Evolutionary conservation across 140 eudicot species (phyloP).

Genomic region (Senecio squalidus): DNA sequence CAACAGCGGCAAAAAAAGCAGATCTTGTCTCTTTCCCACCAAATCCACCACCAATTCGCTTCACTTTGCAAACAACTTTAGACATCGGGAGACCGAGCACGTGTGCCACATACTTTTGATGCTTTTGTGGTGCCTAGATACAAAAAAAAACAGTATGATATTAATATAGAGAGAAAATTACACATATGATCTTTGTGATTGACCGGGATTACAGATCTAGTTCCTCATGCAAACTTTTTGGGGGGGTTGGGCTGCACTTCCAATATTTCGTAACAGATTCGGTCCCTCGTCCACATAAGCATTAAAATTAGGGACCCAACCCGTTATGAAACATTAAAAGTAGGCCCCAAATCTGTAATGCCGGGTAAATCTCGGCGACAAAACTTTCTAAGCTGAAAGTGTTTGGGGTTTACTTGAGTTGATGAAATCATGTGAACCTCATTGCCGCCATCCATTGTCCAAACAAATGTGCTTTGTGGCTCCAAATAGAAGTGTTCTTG

Average conservation of each 20-base stretch:
- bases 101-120: slow-evolving; percentile 82
- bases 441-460: slow-evolving; percentile 91
- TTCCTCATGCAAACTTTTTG: too few relatives aligned
- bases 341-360: too few relatives aligned
- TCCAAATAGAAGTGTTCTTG: slow-evolving; percentile 96
- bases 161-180: neutral
- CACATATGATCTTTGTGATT: neutral
- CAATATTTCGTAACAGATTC: too few relatives aligned
- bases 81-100: slow-evolving; percentile 99
- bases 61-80: slow-evolving; percentile 90
- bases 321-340: too few relatives aligned
- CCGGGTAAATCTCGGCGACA: too few relatives aligned
- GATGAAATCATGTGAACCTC: slow-evolving; percentile 98
- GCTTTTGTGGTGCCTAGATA: slow-evolving; percentile 88
- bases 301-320: too few relatives aligned
- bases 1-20: slow-evolving; percentile 77
- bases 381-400: too few relatives aligned
- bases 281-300: too few relatives aligned
- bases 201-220: too few relatives aligned
- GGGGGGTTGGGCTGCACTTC: too few relatives aligned
- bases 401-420: slow-evolving; percentile 90
- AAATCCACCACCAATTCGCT: slow-evolving; percentile 98
- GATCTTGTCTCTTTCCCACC: slow-evolving; percentile 96
- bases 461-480: slow-evolving; percentile 64
- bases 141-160: neutral